These are phyloP conservation scores for Ramichloridium luteum DNA, from an alignment of 2,329 filamentous ascomycete species.

Conservation along the genomic window DNA sequence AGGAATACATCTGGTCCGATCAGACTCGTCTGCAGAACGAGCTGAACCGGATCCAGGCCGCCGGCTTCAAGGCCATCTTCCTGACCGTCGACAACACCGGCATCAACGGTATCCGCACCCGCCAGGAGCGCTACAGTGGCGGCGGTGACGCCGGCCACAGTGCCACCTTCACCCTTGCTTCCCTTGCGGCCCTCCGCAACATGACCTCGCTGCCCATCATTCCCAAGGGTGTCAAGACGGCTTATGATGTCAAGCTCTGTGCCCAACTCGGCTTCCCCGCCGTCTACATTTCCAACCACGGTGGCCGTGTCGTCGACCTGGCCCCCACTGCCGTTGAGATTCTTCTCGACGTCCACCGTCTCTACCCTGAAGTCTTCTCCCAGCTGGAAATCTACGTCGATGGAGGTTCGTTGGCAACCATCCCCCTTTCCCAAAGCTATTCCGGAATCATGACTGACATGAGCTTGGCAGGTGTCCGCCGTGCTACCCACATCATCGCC, in stretches of 20 bases:
- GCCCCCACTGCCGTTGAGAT: slow-evolving; percentile 60
- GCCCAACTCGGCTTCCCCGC: slow-evolving; percentile 27
- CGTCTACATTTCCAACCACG: slow-evolving; percentile 32
- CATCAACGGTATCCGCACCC: slow-evolving; percentile 25
- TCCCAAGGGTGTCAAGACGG: slow-evolving; percentile 5
- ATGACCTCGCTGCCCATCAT: slow-evolving; percentile 10
- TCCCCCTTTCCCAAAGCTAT: too few species aligned
- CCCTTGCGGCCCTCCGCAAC: slow-evolving; percentile 7
- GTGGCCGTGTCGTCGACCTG: slow-evolving; percentile 31
- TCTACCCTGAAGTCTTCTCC: slow-evolving; percentile 28
- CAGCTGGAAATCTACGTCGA: slow-evolving; percentile 30
- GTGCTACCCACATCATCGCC: slow-evolving; percentile 27
- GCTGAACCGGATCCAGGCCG: slow-evolving; percentile 22
- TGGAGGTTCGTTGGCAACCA: slow-evolving; percentile 28
- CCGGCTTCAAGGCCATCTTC: slow-evolving; percentile 30
- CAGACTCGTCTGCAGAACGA: slow-evolving; percentile 21
- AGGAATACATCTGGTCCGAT: slow-evolving; percentile 29
- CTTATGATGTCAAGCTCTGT: slow-evolving; percentile 16
- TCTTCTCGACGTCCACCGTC: slow-evolving; percentile 61
- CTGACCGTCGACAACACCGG: slow-evolving; percentile 30
- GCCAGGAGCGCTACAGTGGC: slow-evolving; percentile 6
- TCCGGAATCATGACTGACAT: too few species aligned
- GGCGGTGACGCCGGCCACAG: slow-evolving; percentile 5
- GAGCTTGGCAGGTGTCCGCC: slow-evolving; percentile 27
- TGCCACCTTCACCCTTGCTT: slow-evolving; percentile 8